phyloP scores from a whole-genome alignment of 1,139 yeast genomes.

The Suhomyces ambrosiae region DNA sequence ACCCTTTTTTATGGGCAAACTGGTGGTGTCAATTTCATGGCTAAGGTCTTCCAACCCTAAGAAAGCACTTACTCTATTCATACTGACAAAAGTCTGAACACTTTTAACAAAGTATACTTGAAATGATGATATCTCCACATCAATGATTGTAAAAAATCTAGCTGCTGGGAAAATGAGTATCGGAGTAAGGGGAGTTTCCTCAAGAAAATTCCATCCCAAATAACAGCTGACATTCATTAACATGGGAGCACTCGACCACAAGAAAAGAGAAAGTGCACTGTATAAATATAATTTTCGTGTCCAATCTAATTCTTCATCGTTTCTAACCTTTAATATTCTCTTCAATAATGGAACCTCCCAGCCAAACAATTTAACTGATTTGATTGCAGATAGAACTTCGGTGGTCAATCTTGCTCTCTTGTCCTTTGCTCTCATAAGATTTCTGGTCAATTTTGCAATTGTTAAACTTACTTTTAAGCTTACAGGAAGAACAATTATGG shows the following conservation, averaged over 20 bases:
- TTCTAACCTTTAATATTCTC: conserved; percentile 37
- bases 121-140: too few relatives aligned
- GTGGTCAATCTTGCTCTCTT: conserved; percentile 40
- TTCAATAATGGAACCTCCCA: conserved; percentile 45
- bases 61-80: too few relatives aligned
- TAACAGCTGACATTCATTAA: not conserved
- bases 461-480: conserved; percentile 34
- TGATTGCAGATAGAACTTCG: conserved; percentile 42
- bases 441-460: conserved; percentile 27
- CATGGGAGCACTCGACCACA: conserved; percentile 27
- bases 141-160: too few relatives aligned
- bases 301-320: conserved; percentile 36
- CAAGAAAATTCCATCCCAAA: too few relatives aligned
- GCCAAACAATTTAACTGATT: conserved; percentile 42
- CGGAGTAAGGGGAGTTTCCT: too few relatives aligned
- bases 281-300: conserved; percentile 34
- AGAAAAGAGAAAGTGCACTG: conserved; percentile 32
- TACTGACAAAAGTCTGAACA: too few relatives aligned
- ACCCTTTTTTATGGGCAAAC: conserved; percentile 13
- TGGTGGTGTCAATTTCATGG: conserved; percentile 43
- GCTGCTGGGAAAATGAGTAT: too few relatives aligned
- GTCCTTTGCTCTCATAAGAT: conserved; percentile 36
- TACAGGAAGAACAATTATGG: conserved; percentile 36
- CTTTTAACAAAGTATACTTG: too few relatives aligned
- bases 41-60: too few relatives aligned